Evolutionary conservation across 208 protist genomes (phyloP).

Genomic region (Acanthamoeba lenticulata): DNA sequence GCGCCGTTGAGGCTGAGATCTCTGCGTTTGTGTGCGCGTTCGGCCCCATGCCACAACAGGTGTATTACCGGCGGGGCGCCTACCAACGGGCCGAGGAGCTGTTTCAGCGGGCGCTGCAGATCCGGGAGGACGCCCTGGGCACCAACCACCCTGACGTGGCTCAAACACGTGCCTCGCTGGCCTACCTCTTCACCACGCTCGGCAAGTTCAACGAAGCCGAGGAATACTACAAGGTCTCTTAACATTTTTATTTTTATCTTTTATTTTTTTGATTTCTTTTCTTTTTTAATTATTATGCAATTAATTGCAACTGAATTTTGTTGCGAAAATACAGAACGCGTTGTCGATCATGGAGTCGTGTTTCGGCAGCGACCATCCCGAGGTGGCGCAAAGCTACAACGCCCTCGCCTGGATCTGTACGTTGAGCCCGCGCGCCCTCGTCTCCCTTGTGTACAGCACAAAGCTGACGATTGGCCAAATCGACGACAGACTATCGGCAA

Average conservation of each 20-base stretch:
- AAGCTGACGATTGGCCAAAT: no score
- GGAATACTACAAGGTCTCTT: slow-evolving; percentile 63
- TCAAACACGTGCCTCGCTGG: slow-evolving; percentile 44
- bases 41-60: background rate
- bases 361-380: slow-evolving; percentile 62
- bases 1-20: background rate
- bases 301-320: background rate
- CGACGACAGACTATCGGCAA: slow-evolving; percentile 65
- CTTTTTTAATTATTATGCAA: background rate
- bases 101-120: slow-evolving; percentile 42
- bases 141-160: slow-evolving; percentile 63
- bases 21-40: background rate
- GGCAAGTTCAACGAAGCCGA: slow-evolving; percentile 66
- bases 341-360: slow-evolving; percentile 61
- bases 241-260: background rate
- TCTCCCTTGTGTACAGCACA: background rate
- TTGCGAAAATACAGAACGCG: background rate
- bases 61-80: slow-evolving; percentile 46
- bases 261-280: background rate
- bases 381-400: slow-evolving; percentile 66
- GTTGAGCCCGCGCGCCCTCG: background rate
- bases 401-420: slow-evolving; percentile 69
- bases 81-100: slow-evolving; percentile 38
- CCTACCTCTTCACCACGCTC: slow-evolving; percentile 66
- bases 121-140: slow-evolving; percentile 45